Percentiles rank a stretch among this genome's conserved stretches.
Evolutionary conservation across 2,329 filamentous ascomycete genomes (phyloP).

Genomic region (Setomelanomma holmii): DNA sequence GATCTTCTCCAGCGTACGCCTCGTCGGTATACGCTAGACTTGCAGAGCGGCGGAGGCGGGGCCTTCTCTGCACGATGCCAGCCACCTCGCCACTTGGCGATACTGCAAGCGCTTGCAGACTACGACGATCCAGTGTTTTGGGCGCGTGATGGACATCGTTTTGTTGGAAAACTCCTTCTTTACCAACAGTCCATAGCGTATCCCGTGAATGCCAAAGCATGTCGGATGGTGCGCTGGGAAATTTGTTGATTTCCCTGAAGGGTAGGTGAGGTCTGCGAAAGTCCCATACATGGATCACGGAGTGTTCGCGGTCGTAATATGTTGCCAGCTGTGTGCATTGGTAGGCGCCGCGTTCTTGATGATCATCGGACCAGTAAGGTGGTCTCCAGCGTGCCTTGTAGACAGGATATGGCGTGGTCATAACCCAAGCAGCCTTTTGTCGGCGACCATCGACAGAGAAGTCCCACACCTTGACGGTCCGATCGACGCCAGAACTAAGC

Average conservation of each 20-base stretch:
- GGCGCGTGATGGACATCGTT: slow-evolving; percentile 67
- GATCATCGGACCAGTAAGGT: slow-evolving; percentile 62
- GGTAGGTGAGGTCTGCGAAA: slow-evolving; percentile 68
- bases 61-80: slow-evolving; percentile 61
- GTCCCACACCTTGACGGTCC: slow-evolving; percentile 70
- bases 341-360: slow-evolving; percentile 60
- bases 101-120: slow-evolving; percentile 63
- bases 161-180: slow-evolving; percentile 67
- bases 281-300: slow-evolving; percentile 70
- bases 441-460: slow-evolving; percentile 63
- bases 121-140: slow-evolving; percentile 65
- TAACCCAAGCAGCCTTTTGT: slow-evolving; percentile 65
- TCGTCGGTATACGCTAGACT: slow-evolving; percentile 50
- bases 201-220: slow-evolving; percentile 70
- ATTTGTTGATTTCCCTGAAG: slow-evolving; percentile 66
- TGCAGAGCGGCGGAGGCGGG: slow-evolving; percentile 50
- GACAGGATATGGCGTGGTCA: slow-evolving; percentile 68
- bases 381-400: slow-evolving; percentile 69
- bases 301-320: slow-evolving; percentile 67
- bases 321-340: slow-evolving; percentile 69
- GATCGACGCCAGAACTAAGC: slow-evolving; percentile 67
- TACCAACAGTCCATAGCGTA: slow-evolving; percentile 69
- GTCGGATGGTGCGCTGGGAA: slow-evolving; percentile 63
- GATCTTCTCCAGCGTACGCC: slow-evolving; percentile 49
- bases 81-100: slow-evolving; percentile 65